Base-by-base conservation (phyloP, 2,329 filamentous ascomycete genomes). In the Tolypocladium paradoxum region DNA sequence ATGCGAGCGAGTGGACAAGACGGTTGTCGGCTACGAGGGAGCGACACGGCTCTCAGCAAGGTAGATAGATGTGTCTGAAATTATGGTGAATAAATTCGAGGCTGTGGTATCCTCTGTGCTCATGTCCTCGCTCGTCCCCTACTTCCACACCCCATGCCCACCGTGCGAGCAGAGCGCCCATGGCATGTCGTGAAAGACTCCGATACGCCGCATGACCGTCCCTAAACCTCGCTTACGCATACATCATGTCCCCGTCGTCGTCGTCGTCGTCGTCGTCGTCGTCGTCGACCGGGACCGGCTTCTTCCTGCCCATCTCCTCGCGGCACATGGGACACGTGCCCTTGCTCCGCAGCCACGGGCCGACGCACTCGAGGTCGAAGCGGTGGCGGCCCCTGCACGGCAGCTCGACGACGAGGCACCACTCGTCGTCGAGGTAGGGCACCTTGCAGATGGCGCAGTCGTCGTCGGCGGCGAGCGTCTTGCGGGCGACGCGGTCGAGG, bases 281-380 rank as follows among this genome's bases (percentile, higher is more conserved):
- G 31, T 73, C 70, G 18, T 70, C 68, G 14, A 70, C 65, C 20
- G 70, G 69, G n/a, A 67, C 63, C 54, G 73, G 70, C 63, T 73
- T 71, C 72, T 79, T 81, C 72, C 77, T 76, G 34, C 72, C 75
- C 68, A 85, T 67, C 61, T 83, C 79, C 64, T 78, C 75, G 55
- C 83, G 70, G 65, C 82, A 84, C 70, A 85, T 72, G 38, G 82
- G 82, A 64, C 82, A 85, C 34, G 74, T 83, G 37, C 82, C 82
- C 67, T 85, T 83, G 61, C 79, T 76, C 64, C 76, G 70, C 64
- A 86, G 64, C 83, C 83, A 86, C 7, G 83, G 82, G 4, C 76
- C 78, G 2, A 85, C 81, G 61, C 83, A 86, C 68, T 86, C 83
- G n/a, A 85, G 67, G 61, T 86, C 83, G 62, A 83, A 85, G 49